Evolutionary conservation across 805 yeast species (phyloP).

Genomic region (Saccharomycopsis fibuligera): DNA sequence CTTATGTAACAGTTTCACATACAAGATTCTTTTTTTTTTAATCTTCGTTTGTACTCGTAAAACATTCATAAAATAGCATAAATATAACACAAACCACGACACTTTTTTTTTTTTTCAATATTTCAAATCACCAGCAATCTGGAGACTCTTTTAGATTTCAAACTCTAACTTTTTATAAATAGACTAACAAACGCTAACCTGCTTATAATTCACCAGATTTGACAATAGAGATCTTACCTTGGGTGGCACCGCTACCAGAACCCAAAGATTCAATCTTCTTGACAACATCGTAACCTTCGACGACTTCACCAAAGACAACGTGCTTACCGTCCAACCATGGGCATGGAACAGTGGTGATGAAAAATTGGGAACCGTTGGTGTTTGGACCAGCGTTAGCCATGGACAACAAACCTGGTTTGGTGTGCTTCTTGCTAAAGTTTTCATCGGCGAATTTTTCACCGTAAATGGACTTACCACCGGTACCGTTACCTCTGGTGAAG

Average conservation of each 20-base stretch:
- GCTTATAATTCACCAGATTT: constrained; percentile 57
- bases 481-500: constrained; percentile 88
- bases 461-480: constrained; percentile 92
- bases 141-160: no score
- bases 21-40: no score
- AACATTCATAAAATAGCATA: no score
- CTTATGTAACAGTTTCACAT: no score
- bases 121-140: no score
- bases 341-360: constrained; percentile 83
- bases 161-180: no score
- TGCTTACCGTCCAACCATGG: constrained; percentile 93
- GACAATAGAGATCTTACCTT: constrained; percentile 58
- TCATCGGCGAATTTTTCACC: constrained; percentile 76
- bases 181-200: no score
- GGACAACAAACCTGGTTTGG: constrained; percentile 75
- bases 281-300: constrained; percentile 74
- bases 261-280: constrained; percentile 73
- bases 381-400: constrained; percentile 99
- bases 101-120: no score
- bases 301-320: constrained; percentile 92
- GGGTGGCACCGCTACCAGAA: constrained; percentile 64
- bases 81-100: no score
- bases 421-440: constrained; percentile 68
- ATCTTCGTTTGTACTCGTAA: no score
- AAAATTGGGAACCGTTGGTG: constrained; percentile 97